These are phyloP conservation scores for Scedosporium aurantiacum DNA, from an alignment of 2,329 filamentous ascomycete species.

Conservation along the genomic window DNA sequence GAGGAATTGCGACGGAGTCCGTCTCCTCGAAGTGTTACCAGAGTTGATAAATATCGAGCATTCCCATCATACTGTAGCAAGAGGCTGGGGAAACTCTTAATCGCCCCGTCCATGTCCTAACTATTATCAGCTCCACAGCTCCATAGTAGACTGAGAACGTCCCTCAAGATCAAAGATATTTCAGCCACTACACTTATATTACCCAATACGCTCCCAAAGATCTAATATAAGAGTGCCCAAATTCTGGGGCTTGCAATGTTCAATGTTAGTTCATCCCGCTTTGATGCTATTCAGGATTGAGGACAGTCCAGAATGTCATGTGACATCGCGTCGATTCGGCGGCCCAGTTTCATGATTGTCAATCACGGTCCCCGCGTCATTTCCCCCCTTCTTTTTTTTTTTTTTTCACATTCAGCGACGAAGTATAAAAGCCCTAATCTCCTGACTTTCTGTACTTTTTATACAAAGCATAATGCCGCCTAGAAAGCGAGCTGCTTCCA, in stretches of 20 bases:
- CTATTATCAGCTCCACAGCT: too few species aligned
- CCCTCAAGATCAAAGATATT: too few species aligned
- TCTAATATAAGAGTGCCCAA: too few species aligned
- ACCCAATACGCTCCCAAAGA: too few species aligned
- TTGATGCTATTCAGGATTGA: neutral
- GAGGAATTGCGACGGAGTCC: neutral
- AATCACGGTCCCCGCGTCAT: neutral
- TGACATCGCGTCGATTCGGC: conserved; percentile 6
- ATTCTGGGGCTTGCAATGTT: too few species aligned
- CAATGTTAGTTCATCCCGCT: neutral
- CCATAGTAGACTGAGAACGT: too few species aligned
- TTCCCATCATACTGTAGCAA: too few species aligned
- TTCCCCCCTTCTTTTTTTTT: neutral
- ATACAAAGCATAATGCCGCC: conserved; percentile 1
- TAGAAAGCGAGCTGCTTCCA: conserved; percentile 6
- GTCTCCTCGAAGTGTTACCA: too few species aligned
- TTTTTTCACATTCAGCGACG: neutral
- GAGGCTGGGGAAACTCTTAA: too few species aligned
- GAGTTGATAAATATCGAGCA: too few species aligned
- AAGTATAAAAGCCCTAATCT: neutral
- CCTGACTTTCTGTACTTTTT: neutral
- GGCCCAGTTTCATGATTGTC: neutral
- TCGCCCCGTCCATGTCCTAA: too few species aligned
- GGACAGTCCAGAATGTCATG: neutral
- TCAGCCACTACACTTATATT: too few species aligned